Percentiles rank a stretch among this genome's conserved stretches.
Evolutionary conservation across 345 rosid species (phyloP).

Genomic region (Eucalyptus curtisii): DNA sequence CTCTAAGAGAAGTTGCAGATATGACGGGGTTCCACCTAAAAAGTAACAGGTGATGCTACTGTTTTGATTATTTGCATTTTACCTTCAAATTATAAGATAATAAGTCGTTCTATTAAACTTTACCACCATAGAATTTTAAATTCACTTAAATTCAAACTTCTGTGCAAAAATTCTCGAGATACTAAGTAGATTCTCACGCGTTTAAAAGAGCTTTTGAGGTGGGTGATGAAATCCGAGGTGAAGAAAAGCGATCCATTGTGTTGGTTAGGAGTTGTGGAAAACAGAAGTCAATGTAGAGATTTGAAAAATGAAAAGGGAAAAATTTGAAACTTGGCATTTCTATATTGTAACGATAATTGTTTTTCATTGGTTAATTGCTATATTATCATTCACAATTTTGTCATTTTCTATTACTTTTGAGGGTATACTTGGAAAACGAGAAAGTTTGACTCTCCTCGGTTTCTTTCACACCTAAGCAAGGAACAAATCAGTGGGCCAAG

Average conservation of each 20-base stretch:
- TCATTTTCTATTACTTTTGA: background rate
- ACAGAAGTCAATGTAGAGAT: background rate
- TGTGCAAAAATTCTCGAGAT: background rate
- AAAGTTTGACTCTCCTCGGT: background rate
- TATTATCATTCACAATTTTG: background rate
- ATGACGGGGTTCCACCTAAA: background rate
- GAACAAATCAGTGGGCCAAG: background rate
- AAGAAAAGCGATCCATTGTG: background rate
- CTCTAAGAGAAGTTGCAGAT: background rate
- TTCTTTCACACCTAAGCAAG: background rate
- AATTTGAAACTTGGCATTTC: background rate
- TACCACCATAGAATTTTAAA: background rate
- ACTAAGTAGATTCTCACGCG: background rate
- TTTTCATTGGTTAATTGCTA: background rate
- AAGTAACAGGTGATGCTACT: background rate
- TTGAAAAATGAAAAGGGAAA: background rate
- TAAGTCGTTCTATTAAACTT: background rate
- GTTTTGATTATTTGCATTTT: no score
- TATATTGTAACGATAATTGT: background rate
- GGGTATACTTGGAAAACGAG: background rate
- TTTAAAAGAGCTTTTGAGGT: background rate
- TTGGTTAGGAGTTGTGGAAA: background rate
- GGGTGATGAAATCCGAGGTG: background rate
- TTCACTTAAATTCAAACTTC: background rate
- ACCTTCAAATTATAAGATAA: background rate